phyloP scores from a whole-genome alignment of 345 rosid species.

The Diplotaxis tenuifolia region DNA sequence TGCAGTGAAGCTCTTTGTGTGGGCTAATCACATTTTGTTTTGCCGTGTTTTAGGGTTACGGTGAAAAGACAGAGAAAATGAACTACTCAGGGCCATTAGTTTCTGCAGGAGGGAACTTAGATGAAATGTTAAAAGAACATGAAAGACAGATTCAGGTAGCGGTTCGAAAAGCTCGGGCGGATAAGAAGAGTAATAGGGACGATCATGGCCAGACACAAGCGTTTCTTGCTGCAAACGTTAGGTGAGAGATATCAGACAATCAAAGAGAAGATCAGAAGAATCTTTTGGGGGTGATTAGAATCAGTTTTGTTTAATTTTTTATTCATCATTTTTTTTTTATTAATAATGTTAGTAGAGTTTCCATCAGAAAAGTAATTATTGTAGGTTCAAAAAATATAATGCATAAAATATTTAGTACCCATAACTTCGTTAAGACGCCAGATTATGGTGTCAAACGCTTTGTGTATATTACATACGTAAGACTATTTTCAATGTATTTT shows the following conservation, averaged over 20 bases:
- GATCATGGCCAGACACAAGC: not conserved
- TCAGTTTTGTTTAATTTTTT: conserved; percentile 10
- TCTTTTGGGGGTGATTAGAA: conserved; percentile 9
- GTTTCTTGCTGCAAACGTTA: not conserved
- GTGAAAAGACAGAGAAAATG: not conserved
- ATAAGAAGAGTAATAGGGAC: not conserved
- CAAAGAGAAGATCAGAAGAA: conserved; percentile 10
- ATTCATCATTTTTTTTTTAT: not conserved
- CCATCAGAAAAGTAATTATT: not conserved
- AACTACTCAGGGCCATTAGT: not conserved
- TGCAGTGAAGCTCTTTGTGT: not conserved
- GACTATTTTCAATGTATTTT: too few relatives aligned
- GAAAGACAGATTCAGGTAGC: not conserved
- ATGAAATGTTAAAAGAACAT: not conserved
- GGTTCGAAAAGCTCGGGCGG: not conserved
- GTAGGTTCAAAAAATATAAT: not conserved
- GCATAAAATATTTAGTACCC: not conserved
- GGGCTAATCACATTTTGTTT: not conserved
- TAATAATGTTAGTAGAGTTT: not conserved
- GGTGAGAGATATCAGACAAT: conserved; percentile 12
- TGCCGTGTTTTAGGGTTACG: not conserved
- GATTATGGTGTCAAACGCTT: not conserved
- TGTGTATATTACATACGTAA: too few relatives aligned
- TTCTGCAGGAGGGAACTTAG: not conserved
- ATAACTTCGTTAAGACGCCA: not conserved